phyloP scores from a whole-genome alignment of 129 eudicot species.

The Centaurea solstitialis region DNA sequence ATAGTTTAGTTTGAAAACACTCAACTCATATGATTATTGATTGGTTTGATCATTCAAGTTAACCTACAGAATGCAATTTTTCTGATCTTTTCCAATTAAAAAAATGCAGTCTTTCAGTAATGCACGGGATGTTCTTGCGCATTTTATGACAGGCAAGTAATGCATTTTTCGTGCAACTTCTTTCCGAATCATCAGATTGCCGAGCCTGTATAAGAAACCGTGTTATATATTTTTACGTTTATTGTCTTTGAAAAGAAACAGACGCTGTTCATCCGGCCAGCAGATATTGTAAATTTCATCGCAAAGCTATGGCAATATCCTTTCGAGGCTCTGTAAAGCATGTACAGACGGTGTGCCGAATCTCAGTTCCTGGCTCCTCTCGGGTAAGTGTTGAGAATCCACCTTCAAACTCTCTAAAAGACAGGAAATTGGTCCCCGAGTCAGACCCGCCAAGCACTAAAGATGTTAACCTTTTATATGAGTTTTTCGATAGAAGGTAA shows the following conservation, averaged over 20 bases:
- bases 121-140: constrained; percentile 41
- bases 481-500: constrained; percentile 74
- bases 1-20: not conserved
- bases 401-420: constrained; percentile 46
- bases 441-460: constrained; percentile 74
- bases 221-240: not conserved
- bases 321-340: constrained; percentile 46
- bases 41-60: not conserved
- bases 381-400: constrained; percentile 37
- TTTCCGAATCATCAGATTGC: not conserved
- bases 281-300: constrained; percentile 22
- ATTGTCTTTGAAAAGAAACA: constrained; percentile 23
- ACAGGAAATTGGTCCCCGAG: constrained; percentile 63
- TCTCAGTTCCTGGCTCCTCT: constrained; percentile 54
- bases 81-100: constrained; percentile 16
- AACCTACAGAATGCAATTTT: not conserved
- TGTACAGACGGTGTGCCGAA: constrained; percentile 51
- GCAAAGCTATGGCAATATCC: constrained; percentile 22
- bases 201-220: not conserved
- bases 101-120: constrained; percentile 46
- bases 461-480: constrained; percentile 67
- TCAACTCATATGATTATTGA: not conserved
- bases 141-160: constrained; percentile 47
- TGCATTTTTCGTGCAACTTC: not conserved
- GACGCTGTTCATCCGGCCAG: constrained; percentile 38